Evolutionary conservation across 2,329 filamentous ascomycete genomes (phyloP), one percentile per base, ranked within the genome.

Genomic region (Colletotrichum shisoi): DNA sequence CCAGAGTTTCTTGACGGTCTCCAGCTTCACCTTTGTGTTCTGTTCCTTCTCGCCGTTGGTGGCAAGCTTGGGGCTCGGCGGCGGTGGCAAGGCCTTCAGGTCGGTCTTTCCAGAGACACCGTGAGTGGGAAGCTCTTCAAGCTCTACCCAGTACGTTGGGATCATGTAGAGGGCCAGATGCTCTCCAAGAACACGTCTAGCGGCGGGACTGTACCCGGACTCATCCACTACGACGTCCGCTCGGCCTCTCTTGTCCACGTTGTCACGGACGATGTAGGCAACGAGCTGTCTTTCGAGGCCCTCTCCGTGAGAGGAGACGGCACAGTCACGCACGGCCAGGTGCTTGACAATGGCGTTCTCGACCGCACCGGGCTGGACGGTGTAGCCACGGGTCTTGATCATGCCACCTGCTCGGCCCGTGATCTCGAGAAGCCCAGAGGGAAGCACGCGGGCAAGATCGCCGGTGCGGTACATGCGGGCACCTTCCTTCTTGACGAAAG

Each of bases 101-200:
- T 94, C 89, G 21, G 89, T 87, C 78, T 94, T 94, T 21, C 91
- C 91, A 15, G 91, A 94, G 1, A 94, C 91, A 57, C 87, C 88
- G 71, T 93, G 89, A 0, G 91, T 93, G 0, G 91, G 91, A 5
- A 94, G 78, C 68, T 85, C 84, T 3, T 89, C 85, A 39, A 94
- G 78, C 72, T 90, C 86, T 44, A 94, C 88, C 91, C 91, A 94
- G 3, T 93, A 77, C 0, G 89, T 84, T 0, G 91, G 91, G 61
- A 94, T 89, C 91, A 94, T 94, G 77, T 94, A 94, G 69, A 92
- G 90, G 1, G 91, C 91, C 37, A 94, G 83, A 69, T 88, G 87
- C 17, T 84, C 80, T 1, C 88, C 83, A 2, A 94, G 82, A 17
- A 84, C 84, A 62, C 87, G 85, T 53, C 91, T 85, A 3, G 90